Base-by-base conservation (phyloP, 805 yeast genomes). In the Tetrapisispora nanseiensis region DNA sequence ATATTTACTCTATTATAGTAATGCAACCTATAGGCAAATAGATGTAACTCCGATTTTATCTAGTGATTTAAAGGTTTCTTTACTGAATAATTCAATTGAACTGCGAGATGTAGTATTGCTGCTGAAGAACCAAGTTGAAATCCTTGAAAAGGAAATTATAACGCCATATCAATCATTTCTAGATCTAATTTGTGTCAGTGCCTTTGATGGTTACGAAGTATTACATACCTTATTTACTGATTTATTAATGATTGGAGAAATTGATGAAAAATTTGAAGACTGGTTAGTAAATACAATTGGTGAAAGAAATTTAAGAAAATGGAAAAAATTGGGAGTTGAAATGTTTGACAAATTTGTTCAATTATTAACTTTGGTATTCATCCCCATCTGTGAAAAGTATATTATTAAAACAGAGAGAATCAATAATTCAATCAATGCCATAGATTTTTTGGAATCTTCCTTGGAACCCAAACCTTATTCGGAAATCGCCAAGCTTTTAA, bases 211-310 rank as follows among this genome's bases (percentile, higher is more conserved):
- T 20, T 40, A 37, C 20, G 33, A 39, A 20, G 39, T 42, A 12
- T 48, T 74, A 23, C 53, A 57, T 24, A 66, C 63, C 21, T 74
- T 68, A 20, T 29, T 61, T 19, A 43, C 38, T 27, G 46, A 40
- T 15, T 46, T 48, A 22, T 44, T 45, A 57, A 63, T 49, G 53
- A 75, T 83, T 0, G 82, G 82, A 2, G 63, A 74, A 40, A 65
- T 79, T 44, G 69, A 76, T 1, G 67, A 63, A 12, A 59, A 67
- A 1, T 62, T 76, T 2, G 70, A 69, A 45, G 78, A 75, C 43
- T 82, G 79, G 78, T 63, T 83, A 53, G 69, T 74, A 19, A 79
- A 80, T 49, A 75, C 78, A 37, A 63, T 82, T 27, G 87, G 85
- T 0, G 86, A 80, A 46, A 65, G 82, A 46, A 84, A 84, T 23